Evolutionary conservation across 495 filamentous ascomycete species (phyloP), one percentile per base, ranked within the genome.

Genomic region (Penicillium desertorum): DNA sequence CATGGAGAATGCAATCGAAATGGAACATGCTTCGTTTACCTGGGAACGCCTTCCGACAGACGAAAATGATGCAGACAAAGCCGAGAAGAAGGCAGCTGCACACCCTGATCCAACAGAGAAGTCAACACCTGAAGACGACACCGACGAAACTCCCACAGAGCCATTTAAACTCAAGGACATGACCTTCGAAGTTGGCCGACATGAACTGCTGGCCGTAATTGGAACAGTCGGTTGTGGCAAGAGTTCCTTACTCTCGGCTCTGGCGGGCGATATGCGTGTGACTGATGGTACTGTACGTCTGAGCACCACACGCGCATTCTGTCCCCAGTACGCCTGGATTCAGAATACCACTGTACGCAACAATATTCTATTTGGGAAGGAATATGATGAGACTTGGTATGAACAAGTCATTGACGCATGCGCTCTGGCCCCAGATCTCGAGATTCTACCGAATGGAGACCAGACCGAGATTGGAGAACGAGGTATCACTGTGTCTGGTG

Each of bases 261-360:
- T 98, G 43, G 93, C 92, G 2, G 92, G 94, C 29, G 92, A 98
- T 61, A 98, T 98, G 94, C 81, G 92, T 19, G 83, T 85, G 66
- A 94, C 89, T 0, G 72, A 74, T 12, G 94, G 94, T 2, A 76
- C 81, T 36, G 79, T 96, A 6, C 80, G 80, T 5, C 75, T 96
- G 51, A 90, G 92, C 45, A 89, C 89, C 2, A 84, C 83, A 2
- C 75, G 92, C 48, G 89, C 92, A 0, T 96, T 95, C 62, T 98
- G 94, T 62, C 91, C 94, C 0, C 94, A 98, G 64, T 96, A 94
- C 65, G 89, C 94, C 4, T 98, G 94, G 94, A 97, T 98, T 45
- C 92, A 97, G 64, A 98, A 97, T 63, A 77, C 91, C 0, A 88
- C 86, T 14, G 86, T 97, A 5, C 85, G 81, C 56, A 82, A 96